Evolutionary conservation across 306 rosid genomes (phyloP).

Genomic region (Sesbania bispinosa): DNA sequence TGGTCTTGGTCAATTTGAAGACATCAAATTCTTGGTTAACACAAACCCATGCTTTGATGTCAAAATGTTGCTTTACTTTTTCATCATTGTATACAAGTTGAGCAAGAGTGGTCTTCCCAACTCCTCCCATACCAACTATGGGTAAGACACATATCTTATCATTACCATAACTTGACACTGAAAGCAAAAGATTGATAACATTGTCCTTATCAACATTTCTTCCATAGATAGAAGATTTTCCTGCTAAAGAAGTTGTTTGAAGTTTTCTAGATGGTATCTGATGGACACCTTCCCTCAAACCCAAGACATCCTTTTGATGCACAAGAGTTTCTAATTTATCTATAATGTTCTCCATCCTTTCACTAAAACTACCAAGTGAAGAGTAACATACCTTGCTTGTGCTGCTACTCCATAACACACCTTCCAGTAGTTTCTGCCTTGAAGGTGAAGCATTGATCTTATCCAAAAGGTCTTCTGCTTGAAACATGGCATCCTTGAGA

Average conservation of each 20-base stretch:
- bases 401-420: too few relatives aligned
- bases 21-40: conserved; percentile 6
- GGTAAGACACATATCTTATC: neutral
- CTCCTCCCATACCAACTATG: conserved; percentile 4
- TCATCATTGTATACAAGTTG: neutral
- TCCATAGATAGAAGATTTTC: neutral
- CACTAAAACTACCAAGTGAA: neutral
- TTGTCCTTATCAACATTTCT: neutral
- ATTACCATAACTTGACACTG: neutral
- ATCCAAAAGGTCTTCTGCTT: neutral
- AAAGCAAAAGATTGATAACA: neutral
- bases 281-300: neutral
- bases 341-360: neutral
- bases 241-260: neutral
- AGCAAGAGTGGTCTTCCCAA: neutral
- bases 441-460: neutral
- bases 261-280: neutral
- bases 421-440: neutral
- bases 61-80: neutral
- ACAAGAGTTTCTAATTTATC: neutral
- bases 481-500: neutral
- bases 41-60: conserved; percentile 4
- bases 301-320: neutral
- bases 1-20: neutral
- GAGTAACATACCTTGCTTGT: neutral